A percentile compares a stretch with the other conserved stretches of the same genome.
Evolutionary conservation across 371 early-diverging fungal species (phyloP).

Genomic region (Coemansia sp.): DNA sequence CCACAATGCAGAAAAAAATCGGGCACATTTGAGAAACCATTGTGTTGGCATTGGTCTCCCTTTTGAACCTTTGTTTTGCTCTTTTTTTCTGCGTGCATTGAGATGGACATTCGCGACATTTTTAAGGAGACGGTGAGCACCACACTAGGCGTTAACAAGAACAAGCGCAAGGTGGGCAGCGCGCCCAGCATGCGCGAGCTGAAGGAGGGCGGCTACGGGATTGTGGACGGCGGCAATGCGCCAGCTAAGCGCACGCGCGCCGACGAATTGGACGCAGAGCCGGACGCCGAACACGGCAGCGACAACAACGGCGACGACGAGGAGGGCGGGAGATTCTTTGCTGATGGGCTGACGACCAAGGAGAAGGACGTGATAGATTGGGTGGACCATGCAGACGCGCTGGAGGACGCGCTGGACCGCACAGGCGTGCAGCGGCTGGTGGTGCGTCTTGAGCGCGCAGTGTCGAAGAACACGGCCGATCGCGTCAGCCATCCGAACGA

Average conservation of each 20-base stretch:
- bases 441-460: conserved; percentile 78
- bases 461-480: conserved; percentile 83
- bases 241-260: conserved; percentile 13
- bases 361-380: conserved; percentile 76
- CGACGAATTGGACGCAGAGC: too few species aligned
- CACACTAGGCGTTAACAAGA: conserved; percentile 22
- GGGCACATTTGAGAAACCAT: not conserved
- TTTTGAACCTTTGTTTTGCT: not conserved
- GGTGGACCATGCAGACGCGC: conserved; percentile 81
- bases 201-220: conserved; percentile 40
- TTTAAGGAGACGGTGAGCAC: conserved; percentile 37
- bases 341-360: conserved; percentile 77
- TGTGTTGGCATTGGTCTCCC: not conserved
- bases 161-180: conserved; percentile 28
- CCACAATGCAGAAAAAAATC: too few species aligned
- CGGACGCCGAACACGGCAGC: too few species aligned
- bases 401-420: conserved; percentile 56
- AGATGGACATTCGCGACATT: conserved; percentile 46
- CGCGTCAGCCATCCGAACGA: conserved; percentile 71
- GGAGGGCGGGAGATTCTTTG: conserved; percentile 80
- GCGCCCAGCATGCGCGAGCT: conserved; percentile 37
- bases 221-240: not conserved
- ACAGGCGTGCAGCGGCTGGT: conserved; percentile 68
- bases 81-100: not conserved
- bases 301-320: conserved; percentile 26